Conservation (phyloP, 2,329 filamentous ascomycete species). For the Colletotrichum shisoi region DNA sequence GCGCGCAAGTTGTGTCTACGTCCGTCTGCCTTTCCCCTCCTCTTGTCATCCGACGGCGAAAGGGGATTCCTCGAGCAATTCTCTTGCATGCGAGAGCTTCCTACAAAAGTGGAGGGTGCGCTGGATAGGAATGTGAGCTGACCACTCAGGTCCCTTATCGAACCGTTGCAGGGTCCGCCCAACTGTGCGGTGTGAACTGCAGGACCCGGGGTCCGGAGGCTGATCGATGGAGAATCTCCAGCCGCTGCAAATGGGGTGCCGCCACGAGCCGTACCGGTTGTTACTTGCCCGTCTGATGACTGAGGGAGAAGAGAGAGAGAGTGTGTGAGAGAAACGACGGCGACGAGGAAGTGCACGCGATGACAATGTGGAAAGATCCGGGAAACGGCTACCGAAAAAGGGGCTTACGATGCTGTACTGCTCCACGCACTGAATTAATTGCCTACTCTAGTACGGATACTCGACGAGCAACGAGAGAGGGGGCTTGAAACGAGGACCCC, state of each 20-base stretch:
- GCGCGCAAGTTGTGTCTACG: slow-evolving; percentile 6
- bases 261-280: background rate
- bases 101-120: slow-evolving; percentile 12
- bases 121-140: slow-evolving; percentile 4
- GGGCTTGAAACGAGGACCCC: slow-evolving; percentile 30
- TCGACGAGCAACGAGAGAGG: slow-evolving; percentile 7
- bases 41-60: slow-evolving; percentile 14
- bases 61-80: slow-evolving; percentile 7
- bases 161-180: slow-evolving; percentile 31
- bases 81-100: slow-evolving; percentile 10
- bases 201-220: slow-evolving; percentile 9
- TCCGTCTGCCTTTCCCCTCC: background rate
- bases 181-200: slow-evolving; percentile 34
- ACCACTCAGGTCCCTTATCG: slow-evolving; percentile 27
- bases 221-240: slow-evolving; percentile 4
- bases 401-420: slow-evolving; percentile 7
- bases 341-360: background rate
- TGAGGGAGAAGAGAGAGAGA: background rate
- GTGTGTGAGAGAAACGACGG: background rate
- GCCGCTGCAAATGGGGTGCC: background rate
- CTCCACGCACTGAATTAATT: background rate
- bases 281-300: background rate
- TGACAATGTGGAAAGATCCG: background rate
- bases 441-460: background rate
- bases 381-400: background rate